Conservation (phyloP, 2,329 filamentous ascomycete genomes). For the Aspergillus felis region DNA sequence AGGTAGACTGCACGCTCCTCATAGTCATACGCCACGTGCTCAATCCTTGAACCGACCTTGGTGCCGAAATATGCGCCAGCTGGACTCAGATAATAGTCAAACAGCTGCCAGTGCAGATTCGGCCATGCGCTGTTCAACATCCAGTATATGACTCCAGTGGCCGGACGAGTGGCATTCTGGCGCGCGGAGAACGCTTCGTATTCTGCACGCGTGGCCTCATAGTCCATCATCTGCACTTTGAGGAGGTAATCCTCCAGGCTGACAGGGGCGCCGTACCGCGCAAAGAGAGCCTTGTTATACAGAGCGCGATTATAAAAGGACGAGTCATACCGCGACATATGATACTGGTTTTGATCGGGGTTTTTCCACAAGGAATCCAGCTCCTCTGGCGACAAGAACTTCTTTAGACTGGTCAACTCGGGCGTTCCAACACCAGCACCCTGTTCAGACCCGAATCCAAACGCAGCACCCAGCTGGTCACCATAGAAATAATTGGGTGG, state of each 20-base stretch:
- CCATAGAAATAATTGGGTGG: slow-evolving; percentile 63
- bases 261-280: slow-evolving; percentile 50
- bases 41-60: slow-evolving; percentile 48
- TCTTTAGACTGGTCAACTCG: slow-evolving; percentile 50
- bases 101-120: slow-evolving; percentile 61
- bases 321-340: slow-evolving; percentile 57
- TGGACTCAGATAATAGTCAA: slow-evolving; percentile 60
- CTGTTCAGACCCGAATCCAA: slow-evolving; percentile 62
- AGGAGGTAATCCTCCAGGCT: slow-evolving; percentile 56
- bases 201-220: slow-evolving; percentile 58
- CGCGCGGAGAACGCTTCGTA: slow-evolving; percentile 55
- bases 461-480: slow-evolving; percentile 52
- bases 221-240: slow-evolving; percentile 61
- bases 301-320: slow-evolving; percentile 55
- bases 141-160: slow-evolving; percentile 63
- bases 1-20: slow-evolving; percentile 44
- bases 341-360: slow-evolving; percentile 52
- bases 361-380: slow-evolving; percentile 54
- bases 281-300: slow-evolving; percentile 54
- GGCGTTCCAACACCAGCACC: slow-evolving; percentile 62
- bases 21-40: slow-evolving; percentile 58
- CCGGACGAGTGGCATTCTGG: slow-evolving; percentile 50
- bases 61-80: slow-evolving; percentile 58
- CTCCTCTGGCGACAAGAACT: slow-evolving; percentile 51
- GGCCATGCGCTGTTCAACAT: slow-evolving; percentile 66